phyloP scores from a whole-genome alignment of 441 rosid genomes.

The Populus hybrid region DNA sequence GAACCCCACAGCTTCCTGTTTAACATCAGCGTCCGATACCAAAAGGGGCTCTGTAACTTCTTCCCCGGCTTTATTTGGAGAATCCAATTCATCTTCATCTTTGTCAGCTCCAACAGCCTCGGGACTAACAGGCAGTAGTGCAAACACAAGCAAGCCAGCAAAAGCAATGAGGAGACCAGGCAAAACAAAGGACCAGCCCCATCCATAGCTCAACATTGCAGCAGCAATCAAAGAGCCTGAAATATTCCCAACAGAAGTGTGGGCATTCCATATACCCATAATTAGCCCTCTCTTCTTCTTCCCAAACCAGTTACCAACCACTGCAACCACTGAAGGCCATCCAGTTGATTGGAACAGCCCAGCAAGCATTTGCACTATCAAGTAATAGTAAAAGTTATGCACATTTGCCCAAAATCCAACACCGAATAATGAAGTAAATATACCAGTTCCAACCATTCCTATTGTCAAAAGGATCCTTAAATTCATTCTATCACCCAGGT shows the following conservation, averaged over 20 bases:
- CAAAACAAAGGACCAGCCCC: conserved; percentile 98
- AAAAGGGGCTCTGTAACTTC: conserved; percentile 50
- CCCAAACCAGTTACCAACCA: conserved; percentile 89
- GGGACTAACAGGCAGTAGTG: conserved; percentile 71
- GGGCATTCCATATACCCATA: conserved; percentile 99
- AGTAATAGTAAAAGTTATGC: conserved; percentile 64
- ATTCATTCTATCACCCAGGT: conserved; percentile 80
- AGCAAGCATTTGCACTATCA: conserved; percentile 69
- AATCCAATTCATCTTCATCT: conserved; percentile 43
- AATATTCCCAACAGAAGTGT: conserved; percentile 95
- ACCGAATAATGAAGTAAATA: conserved; percentile 81
- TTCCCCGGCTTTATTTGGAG: conserved; percentile 45
- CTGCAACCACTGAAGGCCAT: conserved; percentile 98
- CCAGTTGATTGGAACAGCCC: conserved; percentile 94
- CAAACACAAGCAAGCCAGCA: conserved; percentile 55
- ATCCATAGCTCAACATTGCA: conserved; percentile 70
- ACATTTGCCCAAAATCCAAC: conserved; percentile 74
- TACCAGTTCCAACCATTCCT: conserved; percentile 87
- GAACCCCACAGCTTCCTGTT: conserved; percentile 78
- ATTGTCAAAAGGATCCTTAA: conserved; percentile 66
- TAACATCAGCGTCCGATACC: conserved; percentile 31
- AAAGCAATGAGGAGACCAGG: conserved; percentile 63
- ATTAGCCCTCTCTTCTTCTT: conserved; percentile 88
- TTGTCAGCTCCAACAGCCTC: conserved; percentile 61
- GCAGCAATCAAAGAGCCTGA: conserved; percentile 82